Base-by-base conservation (phyloP, 306 rosid species). In the Casuarina cunninghamiana region DNA sequence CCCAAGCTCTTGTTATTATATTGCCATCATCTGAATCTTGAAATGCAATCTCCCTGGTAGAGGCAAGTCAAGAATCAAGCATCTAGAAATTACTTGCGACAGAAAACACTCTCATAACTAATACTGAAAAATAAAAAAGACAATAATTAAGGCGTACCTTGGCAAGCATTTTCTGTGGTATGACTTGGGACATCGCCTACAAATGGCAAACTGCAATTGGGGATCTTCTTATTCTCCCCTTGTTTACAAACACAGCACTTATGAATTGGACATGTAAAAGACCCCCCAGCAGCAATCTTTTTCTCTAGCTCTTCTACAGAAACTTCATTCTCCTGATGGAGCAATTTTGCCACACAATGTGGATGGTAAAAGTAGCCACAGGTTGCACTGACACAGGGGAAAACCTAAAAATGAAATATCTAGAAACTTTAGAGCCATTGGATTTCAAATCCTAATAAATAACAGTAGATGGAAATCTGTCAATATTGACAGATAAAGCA, bases 91-190 rank as follows among this genome's bases (percentile, higher is more conserved):
- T 10, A n/a, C 10, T 2, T 45, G 75, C 16, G 68, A 44, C 46
- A 39, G 76, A 76, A 45, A 66, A 71, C 38, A 53, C 10, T 53
- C 77, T 51, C 53, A 21, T 16, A 66, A 68, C 73, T 75, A 60
- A 54, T 48, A 54, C 51, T 19, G 50, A 58, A 77, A 71, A 72
- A 37, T 53, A 21, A 78, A 74, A 73, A 19, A 32, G 55, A 55
- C 11, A 67, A 69, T 37, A 42, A 69, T 46, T 35, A 61, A 73
- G 46, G 53, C 79, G 61, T 77, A 91, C 98, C 91, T 85, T 51
- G 99, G 99, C 84, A 95, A 83, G 86, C 99, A 95, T 88, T 93
- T 93, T 78, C 91, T 87, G 61, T 95, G 99, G 79, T 93, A 95
- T 7, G 99, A 84, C 80, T 61, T 88, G 58, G 99, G 97, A 80